Evolutionary conservation across 2,329 filamentous ascomycete species (phyloP).

Genomic region (Huntiella moniliformis): DNA sequence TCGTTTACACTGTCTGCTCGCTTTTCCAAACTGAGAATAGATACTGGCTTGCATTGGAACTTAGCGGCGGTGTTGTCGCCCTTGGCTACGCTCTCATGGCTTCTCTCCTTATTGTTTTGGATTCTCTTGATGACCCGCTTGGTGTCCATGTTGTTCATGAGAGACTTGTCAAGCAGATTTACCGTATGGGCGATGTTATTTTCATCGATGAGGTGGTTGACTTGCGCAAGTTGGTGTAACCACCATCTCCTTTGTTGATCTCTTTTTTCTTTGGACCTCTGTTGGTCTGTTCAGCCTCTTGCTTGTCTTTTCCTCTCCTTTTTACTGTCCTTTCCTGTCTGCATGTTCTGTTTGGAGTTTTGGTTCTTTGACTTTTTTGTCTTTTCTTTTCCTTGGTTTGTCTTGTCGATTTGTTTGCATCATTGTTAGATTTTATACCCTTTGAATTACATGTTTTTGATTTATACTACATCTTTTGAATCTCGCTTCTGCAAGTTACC

Average conservation of each 20-base stretch:
- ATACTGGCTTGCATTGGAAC: constrained; percentile 22
- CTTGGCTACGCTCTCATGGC: constrained; percentile 16
- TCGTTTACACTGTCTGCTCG: constrained; percentile 18
- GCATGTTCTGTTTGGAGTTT: not conserved
- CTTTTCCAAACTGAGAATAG: constrained; percentile 14
- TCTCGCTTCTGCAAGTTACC: not conserved
- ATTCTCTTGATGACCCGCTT: constrained; percentile 10
- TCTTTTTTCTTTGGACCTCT: not conserved
- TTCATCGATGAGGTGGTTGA: constrained; percentile 10
- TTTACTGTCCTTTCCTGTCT: not conserved
- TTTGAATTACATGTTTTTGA: constrained; percentile 3
- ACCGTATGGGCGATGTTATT: constrained; percentile 11
- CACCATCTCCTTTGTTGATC: not conserved
- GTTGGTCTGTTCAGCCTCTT: not conserved
- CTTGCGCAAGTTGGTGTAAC: constrained; percentile 10
- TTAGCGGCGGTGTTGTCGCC: constrained; percentile 19
- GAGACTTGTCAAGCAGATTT: constrained; percentile 11
- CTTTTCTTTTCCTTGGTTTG: constrained; percentile 1
- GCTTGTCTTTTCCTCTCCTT: not conserved
- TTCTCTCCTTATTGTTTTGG: constrained; percentile 12
- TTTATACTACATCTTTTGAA: not conserved
- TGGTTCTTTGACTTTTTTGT: not conserved
- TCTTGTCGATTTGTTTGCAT: constrained; percentile 3
- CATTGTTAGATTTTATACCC: constrained; percentile 4
- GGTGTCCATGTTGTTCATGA: constrained; percentile 9